Evolutionary conservation across 2,329 filamentous ascomycete genomes (phyloP).

Genomic region (Aureobasidium vineae): DNA sequence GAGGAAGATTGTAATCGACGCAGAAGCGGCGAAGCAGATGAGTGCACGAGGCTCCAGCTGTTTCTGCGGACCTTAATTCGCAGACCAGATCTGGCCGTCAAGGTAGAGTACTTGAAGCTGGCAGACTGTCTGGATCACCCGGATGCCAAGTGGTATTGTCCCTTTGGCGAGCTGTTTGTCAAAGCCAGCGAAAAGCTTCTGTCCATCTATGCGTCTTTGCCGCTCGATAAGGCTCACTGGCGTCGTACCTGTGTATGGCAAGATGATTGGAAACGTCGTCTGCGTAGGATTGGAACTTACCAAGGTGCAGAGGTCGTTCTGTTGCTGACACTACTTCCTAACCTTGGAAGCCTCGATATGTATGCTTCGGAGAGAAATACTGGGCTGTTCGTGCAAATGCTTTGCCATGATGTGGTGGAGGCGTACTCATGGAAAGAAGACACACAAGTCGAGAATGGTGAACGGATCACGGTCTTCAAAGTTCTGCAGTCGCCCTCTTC

Average conservation of each 20-base stretch:
- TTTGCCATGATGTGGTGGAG: neutral
- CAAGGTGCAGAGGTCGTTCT: neutral
- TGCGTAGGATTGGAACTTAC: neutral
- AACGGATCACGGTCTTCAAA: neutral
- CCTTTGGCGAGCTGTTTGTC: neutral
- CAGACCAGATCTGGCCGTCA: slow-evolving; percentile 1
- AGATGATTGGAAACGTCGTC: neutral
- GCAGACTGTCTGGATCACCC: neutral
- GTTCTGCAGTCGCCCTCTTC: too few relatives aligned
- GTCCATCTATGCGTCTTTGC: neutral
- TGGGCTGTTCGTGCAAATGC: neutral
- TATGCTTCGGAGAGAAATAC: neutral
- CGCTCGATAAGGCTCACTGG: neutral
- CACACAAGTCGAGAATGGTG: neutral
- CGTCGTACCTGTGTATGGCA: neutral
- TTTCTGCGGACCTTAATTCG: neutral
- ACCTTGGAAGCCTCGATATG: neutral
- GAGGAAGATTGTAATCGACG: neutral
- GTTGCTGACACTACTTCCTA: neutral
- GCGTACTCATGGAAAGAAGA: neutral
- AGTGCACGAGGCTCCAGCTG: neutral
- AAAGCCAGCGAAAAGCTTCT: neutral
- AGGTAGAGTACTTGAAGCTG: slow-evolving; percentile 2
- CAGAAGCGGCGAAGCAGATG: too few relatives aligned
- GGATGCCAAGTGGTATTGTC: neutral